Percentiles rank a stretch among this genome's conserved stretches.
phyloP scores from a whole-genome alignment of 2,329 filamentous ascomycete genomes.

The Arthroderma sp. region DNA sequence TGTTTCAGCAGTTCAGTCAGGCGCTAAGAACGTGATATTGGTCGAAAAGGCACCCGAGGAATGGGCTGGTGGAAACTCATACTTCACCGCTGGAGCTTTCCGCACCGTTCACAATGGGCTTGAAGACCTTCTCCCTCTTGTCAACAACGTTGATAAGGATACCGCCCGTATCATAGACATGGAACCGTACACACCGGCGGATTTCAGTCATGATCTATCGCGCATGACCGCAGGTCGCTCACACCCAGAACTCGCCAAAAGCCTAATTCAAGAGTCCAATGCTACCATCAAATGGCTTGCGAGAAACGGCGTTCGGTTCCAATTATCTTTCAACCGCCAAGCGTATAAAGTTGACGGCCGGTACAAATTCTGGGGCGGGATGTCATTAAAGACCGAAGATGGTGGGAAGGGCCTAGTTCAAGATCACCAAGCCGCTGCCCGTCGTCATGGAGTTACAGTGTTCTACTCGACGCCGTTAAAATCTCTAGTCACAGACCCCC shows the following conservation, averaged over 20 bases:
- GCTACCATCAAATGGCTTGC: conserved; percentile 43
- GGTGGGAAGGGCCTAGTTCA: conserved; percentile 47
- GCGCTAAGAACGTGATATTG: conserved; percentile 36
- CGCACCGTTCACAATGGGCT: conserved; percentile 45
- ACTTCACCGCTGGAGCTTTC: conserved; percentile 53
- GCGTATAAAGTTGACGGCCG: conserved; percentile 50
- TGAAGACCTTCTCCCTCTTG: conserved; percentile 44
- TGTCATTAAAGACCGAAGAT: conserved; percentile 46
- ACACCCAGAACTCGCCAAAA: conserved; percentile 36
- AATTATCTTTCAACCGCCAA: conserved; percentile 52
- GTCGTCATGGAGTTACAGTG: conserved; percentile 31
- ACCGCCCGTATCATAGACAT: conserved; percentile 43
- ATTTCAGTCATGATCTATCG: conserved; percentile 45
- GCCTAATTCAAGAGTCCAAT: conserved; percentile 41
- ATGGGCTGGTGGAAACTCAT: conserved; percentile 52
- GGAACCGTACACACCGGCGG: conserved; percentile 39
- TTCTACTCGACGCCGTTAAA: conserved; percentile 36
- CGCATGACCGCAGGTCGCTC: conserved; percentile 44
- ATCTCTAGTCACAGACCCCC: conserved; percentile 12
- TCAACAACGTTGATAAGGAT: conserved; percentile 43
- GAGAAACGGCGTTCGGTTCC: conserved; percentile 42
- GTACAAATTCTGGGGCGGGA: conserved; percentile 54
- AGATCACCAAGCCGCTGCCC: conserved; percentile 35
- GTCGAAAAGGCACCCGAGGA: conserved; percentile 47
- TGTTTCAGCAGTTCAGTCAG: conserved; percentile 40